A percentile compares a stretch with the other conserved stretches of the same genome.
Conservation (phyloP, 768 basidiomycete species). For the Pulveroboletus frians region DNA sequence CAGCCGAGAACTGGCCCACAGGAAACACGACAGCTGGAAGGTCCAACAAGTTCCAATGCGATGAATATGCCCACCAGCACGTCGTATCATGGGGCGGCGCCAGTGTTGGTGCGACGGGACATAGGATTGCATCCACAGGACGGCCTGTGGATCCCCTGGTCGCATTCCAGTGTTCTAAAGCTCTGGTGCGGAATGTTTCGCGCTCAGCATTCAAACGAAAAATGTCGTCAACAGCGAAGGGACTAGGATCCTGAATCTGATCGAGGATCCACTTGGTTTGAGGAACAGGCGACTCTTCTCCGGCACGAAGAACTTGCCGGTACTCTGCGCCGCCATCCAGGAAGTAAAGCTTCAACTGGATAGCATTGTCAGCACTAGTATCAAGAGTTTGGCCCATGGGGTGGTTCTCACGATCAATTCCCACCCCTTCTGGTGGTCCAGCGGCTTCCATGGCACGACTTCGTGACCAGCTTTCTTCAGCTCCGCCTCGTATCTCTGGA, state of each 20-base stretch:
- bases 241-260: constrained; percentile 34
- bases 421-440: constrained; percentile 42
- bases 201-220: constrained; percentile 43
- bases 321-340: constrained; percentile 48
- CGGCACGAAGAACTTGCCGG: constrained; percentile 30
- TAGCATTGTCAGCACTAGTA: constrained; percentile 13
- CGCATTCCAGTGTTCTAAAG: constrained; percentile 43
- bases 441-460: constrained; percentile 45
- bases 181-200: constrained; percentile 37
- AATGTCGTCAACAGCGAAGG: constrained; percentile 38
- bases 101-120: constrained; percentile 42
- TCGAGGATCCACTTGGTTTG: constrained; percentile 42
- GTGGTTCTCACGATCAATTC: constrained; percentile 38
- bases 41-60: constrained; percentile 51
- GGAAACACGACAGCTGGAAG: constrained; percentile 46
- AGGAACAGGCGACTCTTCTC: constrained; percentile 35
- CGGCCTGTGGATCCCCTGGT: constrained; percentile 35
- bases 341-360: constrained; percentile 43
- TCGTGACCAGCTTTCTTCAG: constrained; percentile 45
- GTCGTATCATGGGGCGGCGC: constrained; percentile 46
- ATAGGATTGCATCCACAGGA: constrained; percentile 44
- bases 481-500: constrained; percentile 36
- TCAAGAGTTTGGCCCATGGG: neutral
- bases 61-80: constrained; percentile 47
- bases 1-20: constrained; percentile 33